A percentile compares a stretch with the other conserved stretches of the same genome.
These are phyloP conservation scores for Fraxinus excelsior DNA, from an alignment of 257 asterid species.

Conservation along the genomic window DNA sequence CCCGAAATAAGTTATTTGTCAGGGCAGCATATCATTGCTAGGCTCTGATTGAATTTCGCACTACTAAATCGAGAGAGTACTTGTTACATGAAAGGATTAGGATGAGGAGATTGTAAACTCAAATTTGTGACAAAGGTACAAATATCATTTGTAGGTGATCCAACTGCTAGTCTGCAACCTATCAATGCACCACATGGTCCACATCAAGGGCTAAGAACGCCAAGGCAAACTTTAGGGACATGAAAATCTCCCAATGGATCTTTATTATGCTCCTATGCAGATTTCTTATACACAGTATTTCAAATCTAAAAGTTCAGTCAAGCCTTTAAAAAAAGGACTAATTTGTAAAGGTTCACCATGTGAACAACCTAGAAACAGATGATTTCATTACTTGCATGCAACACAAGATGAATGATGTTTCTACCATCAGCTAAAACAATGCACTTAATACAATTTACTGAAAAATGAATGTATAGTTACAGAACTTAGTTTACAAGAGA, in stretches of 20 bases:
- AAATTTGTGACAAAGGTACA: neutral
- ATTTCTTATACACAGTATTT: neutral
- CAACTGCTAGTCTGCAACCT: neutral
- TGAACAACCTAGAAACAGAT: neutral
- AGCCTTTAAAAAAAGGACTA: neutral
- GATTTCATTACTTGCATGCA: neutral
- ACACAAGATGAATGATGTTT: neutral
- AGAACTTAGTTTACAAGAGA: neutral
- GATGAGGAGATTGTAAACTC: conserved; percentile 9
- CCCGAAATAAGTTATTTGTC: too few relatives aligned
- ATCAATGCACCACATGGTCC: neutral
- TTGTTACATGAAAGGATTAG: neutral
- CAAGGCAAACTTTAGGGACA: neutral
- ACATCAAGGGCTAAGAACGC: neutral
- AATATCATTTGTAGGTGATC: neutral
- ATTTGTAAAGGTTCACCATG: neutral
- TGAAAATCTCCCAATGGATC: neutral
- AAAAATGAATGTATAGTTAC: neutral
- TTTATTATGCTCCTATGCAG: neutral
- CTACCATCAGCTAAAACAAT: neutral
- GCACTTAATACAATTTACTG: neutral
- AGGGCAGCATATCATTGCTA: conserved; percentile 15
- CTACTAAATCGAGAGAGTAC: neutral
- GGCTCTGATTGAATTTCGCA: neutral
- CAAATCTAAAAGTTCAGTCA: neutral